Conservation (phyloP, 2,329 filamentous ascomycete species). For the Neocucurbitaria cava region DNA sequence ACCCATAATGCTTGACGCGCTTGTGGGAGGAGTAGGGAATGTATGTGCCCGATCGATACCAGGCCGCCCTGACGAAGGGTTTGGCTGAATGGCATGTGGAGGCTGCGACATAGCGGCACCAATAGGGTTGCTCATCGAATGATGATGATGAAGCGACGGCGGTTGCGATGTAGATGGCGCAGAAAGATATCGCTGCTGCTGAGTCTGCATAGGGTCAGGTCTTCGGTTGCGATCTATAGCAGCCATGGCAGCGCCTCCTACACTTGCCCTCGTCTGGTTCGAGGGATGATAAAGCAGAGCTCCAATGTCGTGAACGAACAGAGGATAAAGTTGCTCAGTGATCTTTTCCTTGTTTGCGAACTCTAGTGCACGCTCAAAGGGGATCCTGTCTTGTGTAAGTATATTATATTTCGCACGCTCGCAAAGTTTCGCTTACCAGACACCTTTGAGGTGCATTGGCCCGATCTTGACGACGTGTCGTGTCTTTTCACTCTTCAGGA, state of each 20-base stretch:
- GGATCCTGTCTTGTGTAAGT: conserved; percentile 72
- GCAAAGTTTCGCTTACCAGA: conserved; percentile 30
- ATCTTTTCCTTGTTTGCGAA: conserved; percentile 99
- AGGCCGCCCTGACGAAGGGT: conserved; percentile 68
- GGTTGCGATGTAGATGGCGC: conserved; percentile 65
- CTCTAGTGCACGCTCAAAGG: conserved; percentile 94
- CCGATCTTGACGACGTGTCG: conserved; percentile 98
- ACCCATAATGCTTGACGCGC: conserved; percentile 82
- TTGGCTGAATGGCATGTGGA: conserved; percentile 67
- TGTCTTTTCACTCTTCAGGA: conserved; percentile 96
- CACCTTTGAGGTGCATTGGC: conserved; percentile 96
- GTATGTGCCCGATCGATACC: conserved; percentile 81
- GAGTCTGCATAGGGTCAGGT: conserved; percentile 51
- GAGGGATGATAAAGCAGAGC: conserved; percentile 91
- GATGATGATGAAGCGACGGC: conserved; percentile 75
- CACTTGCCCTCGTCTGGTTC: conserved; percentile 81
- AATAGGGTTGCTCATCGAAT: conserved; percentile 69
- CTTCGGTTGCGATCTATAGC: conserved; percentile 68
- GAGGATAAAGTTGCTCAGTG: conserved; percentile 89
- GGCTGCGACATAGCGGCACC: conserved; percentile 70
- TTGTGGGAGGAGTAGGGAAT: conserved; percentile 92
- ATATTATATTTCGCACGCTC: not conserved
- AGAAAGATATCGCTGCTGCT: conserved; percentile 62
- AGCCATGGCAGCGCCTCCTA: conserved; percentile 75
- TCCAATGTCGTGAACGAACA: conserved; percentile 98